Percentiles rank a stretch among this genome's conserved stretches.
Conservation (phyloP, 2,329 filamentous ascomycete genomes). For the Apiospora sp. region DNA sequence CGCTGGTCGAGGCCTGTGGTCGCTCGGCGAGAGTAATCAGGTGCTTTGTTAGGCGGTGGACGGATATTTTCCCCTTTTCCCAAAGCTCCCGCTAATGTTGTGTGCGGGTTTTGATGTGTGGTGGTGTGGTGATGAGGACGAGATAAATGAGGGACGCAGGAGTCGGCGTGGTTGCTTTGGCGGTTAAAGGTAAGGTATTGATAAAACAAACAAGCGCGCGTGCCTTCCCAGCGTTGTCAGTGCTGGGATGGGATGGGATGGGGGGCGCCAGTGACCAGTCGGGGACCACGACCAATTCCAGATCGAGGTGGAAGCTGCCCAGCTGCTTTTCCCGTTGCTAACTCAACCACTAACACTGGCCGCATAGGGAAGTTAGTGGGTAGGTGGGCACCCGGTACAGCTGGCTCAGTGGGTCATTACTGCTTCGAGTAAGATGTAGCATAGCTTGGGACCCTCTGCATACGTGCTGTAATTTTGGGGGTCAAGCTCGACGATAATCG, state of each 20-base stretch:
- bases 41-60: background rate
- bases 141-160: constrained; percentile 14
- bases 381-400: constrained; percentile 11
- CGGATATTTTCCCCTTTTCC: background rate
- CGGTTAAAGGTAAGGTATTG: constrained; percentile 13
- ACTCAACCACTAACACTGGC: constrained; percentile 17
- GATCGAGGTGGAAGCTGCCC: constrained; percentile 19
- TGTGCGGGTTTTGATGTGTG: background rate
- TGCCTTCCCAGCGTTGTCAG: constrained; percentile 21
- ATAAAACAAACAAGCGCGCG: constrained; percentile 22
- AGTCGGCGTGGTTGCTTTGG: background rate
- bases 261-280: constrained; percentile 20
- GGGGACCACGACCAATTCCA: constrained; percentile 15
- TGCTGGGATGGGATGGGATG: constrained; percentile 21
- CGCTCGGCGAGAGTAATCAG: background rate
- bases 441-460: constrained; percentile 1
- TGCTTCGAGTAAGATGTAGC: constrained; percentile 6
- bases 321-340: constrained; percentile 15
- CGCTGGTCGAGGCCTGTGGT: background rate
- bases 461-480: constrained; percentile 20
- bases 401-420: constrained; percentile 15
- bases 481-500: constrained; percentile 6
- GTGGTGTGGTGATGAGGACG: background rate
- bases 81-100: background rate
- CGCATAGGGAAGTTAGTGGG: constrained; percentile 20